Conservation (phyloP, 306 rosid genomes). For the Comarum palustre region DNA sequence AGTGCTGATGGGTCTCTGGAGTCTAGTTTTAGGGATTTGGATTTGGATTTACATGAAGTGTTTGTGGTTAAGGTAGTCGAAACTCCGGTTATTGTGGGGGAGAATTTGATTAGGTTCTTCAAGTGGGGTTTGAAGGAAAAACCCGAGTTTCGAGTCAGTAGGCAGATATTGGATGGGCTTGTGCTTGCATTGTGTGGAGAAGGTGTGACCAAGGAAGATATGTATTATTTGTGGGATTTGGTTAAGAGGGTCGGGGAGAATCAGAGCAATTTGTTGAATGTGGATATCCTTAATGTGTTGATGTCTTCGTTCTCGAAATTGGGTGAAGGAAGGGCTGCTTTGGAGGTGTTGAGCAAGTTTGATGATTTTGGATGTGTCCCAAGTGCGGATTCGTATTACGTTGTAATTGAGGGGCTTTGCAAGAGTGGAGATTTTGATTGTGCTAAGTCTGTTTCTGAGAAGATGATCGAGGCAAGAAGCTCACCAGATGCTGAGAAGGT, state of each 20-base stretch:
- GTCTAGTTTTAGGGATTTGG: slow-evolving; percentile 44
- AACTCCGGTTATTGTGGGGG: slow-evolving; percentile 45
- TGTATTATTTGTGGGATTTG: slow-evolving; percentile 63
- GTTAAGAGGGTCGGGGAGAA: slow-evolving; percentile 52
- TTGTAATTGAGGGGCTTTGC: slow-evolving; percentile 59
- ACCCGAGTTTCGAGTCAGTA: slow-evolving; percentile 36
- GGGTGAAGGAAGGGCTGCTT: slow-evolving; percentile 70
- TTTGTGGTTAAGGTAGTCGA: slow-evolving; percentile 45
- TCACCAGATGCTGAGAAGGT: slow-evolving; percentile 54
- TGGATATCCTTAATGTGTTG: slow-evolving; percentile 45
- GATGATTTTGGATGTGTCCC: slow-evolving; percentile 53
- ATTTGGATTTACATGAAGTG: slow-evolving; percentile 40
- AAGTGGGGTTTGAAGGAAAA: slow-evolving; percentile 58
- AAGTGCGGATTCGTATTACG: slow-evolving; percentile 53
- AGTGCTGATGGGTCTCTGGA: slow-evolving; percentile 51
- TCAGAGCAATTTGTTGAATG: slow-evolving; percentile 34
- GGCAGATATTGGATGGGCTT: slow-evolving; percentile 47
- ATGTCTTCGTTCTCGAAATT: slow-evolving; percentile 49
- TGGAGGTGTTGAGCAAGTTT: slow-evolving; percentile 54
- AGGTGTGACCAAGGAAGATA: slow-evolving; percentile 31
- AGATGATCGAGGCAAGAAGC: slow-evolving; percentile 52
- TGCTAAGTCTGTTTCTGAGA: slow-evolving; percentile 51
- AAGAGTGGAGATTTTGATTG: slow-evolving; percentile 43
- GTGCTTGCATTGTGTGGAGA: slow-evolving; percentile 30
- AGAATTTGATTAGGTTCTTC: slow-evolving; percentile 58